Percentiles rank a stretch among this genome's conserved stretches.
These are phyloP conservation scores for Simmondsia chinensis DNA, from an alignment of 148 eudicot genomes.

Conservation along the genomic window DNA sequence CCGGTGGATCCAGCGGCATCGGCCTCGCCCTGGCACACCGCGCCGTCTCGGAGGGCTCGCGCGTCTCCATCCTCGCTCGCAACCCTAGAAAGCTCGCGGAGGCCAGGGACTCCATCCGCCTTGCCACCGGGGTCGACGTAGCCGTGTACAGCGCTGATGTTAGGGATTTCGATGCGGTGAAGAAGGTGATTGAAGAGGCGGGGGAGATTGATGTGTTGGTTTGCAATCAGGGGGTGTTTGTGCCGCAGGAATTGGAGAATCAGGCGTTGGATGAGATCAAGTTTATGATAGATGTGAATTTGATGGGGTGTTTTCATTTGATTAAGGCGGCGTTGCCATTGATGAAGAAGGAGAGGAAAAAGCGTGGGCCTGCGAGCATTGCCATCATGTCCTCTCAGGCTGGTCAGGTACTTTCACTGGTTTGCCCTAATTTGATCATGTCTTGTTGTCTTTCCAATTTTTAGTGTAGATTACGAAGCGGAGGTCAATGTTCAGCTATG, in stretches of 20 bases:
- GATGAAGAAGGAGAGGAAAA: conserved; percentile 36
- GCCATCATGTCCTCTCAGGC: conserved; percentile 78
- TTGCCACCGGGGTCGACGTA: conserved; percentile 67
- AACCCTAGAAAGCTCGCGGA: conserved; percentile 33
- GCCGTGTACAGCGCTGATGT: conserved; percentile 60
- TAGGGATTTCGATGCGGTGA: conserved; percentile 56
- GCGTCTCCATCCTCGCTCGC: conserved; percentile 75
- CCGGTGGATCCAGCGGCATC: conserved; percentile 98
- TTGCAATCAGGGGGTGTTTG: conserved; percentile 77
- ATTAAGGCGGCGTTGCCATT: conserved; percentile 67
- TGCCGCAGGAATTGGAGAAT: conserved; percentile 38
- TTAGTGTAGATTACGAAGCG: too few relatives aligned
- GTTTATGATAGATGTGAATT: conserved; percentile 77
- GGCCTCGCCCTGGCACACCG: conserved; percentile 76
- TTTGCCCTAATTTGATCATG: background rate
- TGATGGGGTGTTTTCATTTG: conserved; percentile 62
- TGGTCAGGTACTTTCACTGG: conserved; percentile 40
- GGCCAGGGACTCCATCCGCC: conserved; percentile 46
- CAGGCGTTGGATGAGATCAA: conserved; percentile 54
- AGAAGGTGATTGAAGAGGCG: conserved; percentile 37
- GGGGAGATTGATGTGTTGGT: conserved; percentile 71
- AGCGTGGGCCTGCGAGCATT: conserved; percentile 55
- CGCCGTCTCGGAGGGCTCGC: conserved; percentile 54
- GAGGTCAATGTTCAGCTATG: too few relatives aligned
- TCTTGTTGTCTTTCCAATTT: too few relatives aligned